Conservation (phyloP, 305 asterid species). For the Rubia peregrina region DNA sequence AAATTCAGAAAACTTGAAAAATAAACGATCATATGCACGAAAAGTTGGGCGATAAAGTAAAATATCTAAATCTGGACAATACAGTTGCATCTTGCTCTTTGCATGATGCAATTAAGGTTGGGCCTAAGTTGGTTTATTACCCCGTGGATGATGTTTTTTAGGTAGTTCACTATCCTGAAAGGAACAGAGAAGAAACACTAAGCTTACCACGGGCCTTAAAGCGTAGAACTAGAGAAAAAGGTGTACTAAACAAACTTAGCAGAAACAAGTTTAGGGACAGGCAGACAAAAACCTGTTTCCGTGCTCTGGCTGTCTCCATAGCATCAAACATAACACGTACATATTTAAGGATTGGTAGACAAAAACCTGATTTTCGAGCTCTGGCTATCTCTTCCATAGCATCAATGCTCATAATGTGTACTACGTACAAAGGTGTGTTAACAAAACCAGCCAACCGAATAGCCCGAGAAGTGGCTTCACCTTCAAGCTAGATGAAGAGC, state of each 20-base stretch:
- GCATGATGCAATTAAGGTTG: neutral
- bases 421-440: slow-evolving; percentile 82
- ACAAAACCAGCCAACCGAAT: slow-evolving; percentile 92
- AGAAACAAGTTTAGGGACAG: neutral
- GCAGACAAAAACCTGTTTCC: slow-evolving; percentile 57
- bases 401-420: slow-evolving; percentile 98
- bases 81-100: neutral
- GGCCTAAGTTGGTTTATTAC: neutral
- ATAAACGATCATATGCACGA: neutral
- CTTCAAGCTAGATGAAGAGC: slow-evolving; percentile 63
- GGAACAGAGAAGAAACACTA: neutral
- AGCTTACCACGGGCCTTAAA: neutral
- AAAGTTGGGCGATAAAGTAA: neutral
- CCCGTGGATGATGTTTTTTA: neutral
- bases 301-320: slow-evolving; percentile 85
- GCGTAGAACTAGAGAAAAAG: neutral
- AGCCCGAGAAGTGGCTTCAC: slow-evolving; percentile 93
- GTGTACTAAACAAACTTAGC: neutral
- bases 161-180: neutral
- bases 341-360: neutral
- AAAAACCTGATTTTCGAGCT: slow-evolving; percentile 93
- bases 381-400: slow-evolving; percentile 95
- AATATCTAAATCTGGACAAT: neutral
- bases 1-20: neutral
- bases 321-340: slow-evolving; percentile 42